These are phyloP conservation scores for Aspergillus taichungensis DNA, from an alignment of 495 filamentous ascomycete species.

Conservation along the genomic window DNA sequence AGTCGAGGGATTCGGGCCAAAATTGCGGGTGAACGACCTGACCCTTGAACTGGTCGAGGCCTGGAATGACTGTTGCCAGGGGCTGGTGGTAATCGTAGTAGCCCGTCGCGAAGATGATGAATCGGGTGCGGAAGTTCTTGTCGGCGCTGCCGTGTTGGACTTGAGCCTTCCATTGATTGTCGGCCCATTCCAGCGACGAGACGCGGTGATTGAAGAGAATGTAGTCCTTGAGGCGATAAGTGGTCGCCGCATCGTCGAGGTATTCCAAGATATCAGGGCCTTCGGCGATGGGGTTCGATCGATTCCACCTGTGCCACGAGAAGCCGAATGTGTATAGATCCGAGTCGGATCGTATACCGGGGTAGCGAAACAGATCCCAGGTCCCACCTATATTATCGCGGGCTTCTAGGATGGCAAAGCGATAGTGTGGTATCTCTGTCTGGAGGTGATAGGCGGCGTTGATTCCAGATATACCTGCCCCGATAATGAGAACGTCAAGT, in stretches of 20 bases:
- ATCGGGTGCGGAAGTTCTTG: conserved; percentile 1
- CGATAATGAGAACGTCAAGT: conserved; percentile 48
- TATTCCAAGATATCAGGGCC: conserved; percentile 47
- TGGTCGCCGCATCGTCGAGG: conserved; percentile 41
- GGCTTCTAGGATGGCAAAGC: conserved; percentile 38
- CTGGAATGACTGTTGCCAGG: conserved; percentile 30
- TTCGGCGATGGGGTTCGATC: conserved; percentile 41
- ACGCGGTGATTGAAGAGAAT: conserved; percentile 50
- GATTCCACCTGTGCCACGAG: conserved; percentile 50
- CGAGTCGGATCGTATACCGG: conserved; percentile 47
- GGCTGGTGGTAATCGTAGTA: conserved; percentile 42
- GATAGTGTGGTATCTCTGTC: conserved; percentile 11
- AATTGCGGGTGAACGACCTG: conserved; percentile 33
- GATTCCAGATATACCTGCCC: conserved; percentile 26
- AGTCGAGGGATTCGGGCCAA: conserved; percentile 35
- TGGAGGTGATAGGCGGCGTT: conserved; percentile 53
- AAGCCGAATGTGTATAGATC: conserved; percentile 50
- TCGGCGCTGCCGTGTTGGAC: conserved; percentile 9
- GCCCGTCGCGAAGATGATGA: conserved; percentile 13
- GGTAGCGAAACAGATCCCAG: conserved; percentile 51
- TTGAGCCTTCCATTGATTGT: conserved; percentile 42
- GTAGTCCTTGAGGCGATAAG: conserved; percentile 46
- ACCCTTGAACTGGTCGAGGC: conserved; percentile 21
- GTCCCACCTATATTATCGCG: conserved; percentile 47
- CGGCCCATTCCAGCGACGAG: conserved; percentile 38